Evolutionary conservation across 306 rosid genomes (phyloP).

Genomic region (Sphenostylis stenocarpa): DNA sequence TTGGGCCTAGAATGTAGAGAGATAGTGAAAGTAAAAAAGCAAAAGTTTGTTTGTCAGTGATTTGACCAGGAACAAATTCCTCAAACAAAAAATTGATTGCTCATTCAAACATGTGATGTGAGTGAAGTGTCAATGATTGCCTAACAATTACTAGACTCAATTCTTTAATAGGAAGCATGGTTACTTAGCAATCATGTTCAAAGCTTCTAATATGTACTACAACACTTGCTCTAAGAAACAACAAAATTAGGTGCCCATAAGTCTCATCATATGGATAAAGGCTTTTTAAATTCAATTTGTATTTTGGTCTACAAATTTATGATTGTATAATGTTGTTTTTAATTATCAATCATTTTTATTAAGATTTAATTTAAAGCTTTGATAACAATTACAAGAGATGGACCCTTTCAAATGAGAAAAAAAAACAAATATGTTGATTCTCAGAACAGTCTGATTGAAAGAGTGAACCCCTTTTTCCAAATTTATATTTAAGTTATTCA

Average conservation of each 20-base stretch:
- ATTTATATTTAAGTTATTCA: too few species aligned
- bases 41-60: not conserved
- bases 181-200: not conserved
- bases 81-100: not conserved
- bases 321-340: too few species aligned
- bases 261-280: not conserved
- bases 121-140: conserved; percentile 4
- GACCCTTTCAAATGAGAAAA: too few species aligned
- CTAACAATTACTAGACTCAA: not conserved
- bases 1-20: not conserved
- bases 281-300: not conserved
- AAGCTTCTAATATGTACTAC: not conserved
- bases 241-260: not conserved
- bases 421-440: too few species aligned
- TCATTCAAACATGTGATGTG: not conserved
- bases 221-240: not conserved
- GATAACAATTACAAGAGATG: too few species aligned
- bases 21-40: not conserved
- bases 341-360: too few species aligned
- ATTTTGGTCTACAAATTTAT: too few species aligned
- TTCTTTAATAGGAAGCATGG: not conserved
- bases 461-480: too few species aligned
- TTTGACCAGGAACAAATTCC: not conserved
- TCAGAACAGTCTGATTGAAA: too few species aligned
- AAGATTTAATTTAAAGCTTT: too few species aligned